Conservation (phyloP, 2,329 filamentous ascomycete species). For the Ambrosiella cleistominuta region DNA sequence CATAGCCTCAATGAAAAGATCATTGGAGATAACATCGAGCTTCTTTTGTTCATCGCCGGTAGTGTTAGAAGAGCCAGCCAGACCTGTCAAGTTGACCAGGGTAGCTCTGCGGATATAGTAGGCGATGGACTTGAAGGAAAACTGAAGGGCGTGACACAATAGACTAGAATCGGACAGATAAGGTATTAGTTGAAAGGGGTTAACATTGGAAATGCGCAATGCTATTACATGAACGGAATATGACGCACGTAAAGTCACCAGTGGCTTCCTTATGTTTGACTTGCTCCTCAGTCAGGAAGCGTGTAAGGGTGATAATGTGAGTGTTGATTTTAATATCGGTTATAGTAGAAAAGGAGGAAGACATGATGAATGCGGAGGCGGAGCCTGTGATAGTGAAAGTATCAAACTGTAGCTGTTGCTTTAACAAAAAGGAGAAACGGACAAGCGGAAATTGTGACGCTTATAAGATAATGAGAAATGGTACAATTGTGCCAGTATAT, state of each 20-base stretch:
- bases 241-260: constrained; percentile 84
- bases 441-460: background rate
- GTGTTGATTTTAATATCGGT: constrained; percentile 65
- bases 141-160: constrained; percentile 92
- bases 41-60: constrained; percentile 99
- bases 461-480: background rate
- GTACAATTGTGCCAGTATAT: too few species aligned
- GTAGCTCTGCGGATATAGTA: constrained; percentile 97
- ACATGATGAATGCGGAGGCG: background rate
- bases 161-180: constrained; percentile 36
- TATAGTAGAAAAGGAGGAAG: constrained; percentile 16
- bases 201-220: too few species aligned
- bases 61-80: constrained; percentile 85
- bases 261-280: constrained; percentile 83
- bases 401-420: background rate
- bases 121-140: constrained; percentile 98
- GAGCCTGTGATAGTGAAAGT: background rate
- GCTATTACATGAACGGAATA: constrained; percentile 12
- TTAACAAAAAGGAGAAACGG: background rate
- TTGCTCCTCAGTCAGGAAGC: constrained; percentile 94
- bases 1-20: constrained; percentile 94
- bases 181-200: constrained; percentile 6
- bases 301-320: constrained; percentile 85
- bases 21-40: constrained; percentile 96
- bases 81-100: constrained; percentile 84